Evolutionary conservation across 805 yeast genomes (phyloP), one percentile per base, ranked within the genome.

Genomic region (Candida coleopterorum): DNA sequence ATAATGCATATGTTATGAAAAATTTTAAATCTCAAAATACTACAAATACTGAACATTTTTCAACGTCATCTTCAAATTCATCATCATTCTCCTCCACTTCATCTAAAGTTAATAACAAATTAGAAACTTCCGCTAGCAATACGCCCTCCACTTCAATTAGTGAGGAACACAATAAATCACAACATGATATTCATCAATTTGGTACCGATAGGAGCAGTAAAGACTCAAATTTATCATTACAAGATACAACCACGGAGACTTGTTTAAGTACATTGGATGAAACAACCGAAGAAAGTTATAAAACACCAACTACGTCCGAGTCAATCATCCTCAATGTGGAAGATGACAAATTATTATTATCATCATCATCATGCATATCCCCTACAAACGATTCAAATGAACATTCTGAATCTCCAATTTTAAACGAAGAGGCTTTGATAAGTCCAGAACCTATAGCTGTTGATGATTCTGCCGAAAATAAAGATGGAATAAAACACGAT

Each of bases 131-230:
- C 2, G 23, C 26, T 9, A 39, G 31, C 14, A 31, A 29, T 27
- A 41, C 31, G 7, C 34, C 45, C 10, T 28, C 42, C 8, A 29
- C 43, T 18, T 22, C 39, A 14, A 29, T 35, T 10, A 29, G 17
- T 22, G 39, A 35, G 11, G 39, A 35, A 15, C 10, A 18, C 12
- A 18, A 22, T 18, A 35, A 31, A 10, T 21, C 26, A 15, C 17
- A 18, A 4, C n/a, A 20, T 14, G 29, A 25, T 12, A 4, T 23
- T 14, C 12, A 26, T 15, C 14, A 9, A 9, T 14, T 24, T 5
- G 15, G 30, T 6, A 7, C 4, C 11, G 32, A 34, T 11, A 16
- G 18, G 18, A 22, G 11, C 7, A 21, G 29, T 15, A 29, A 18
- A 28, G 38, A 29, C 2, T 29, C 38, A n/a, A 18, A 29, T 18